Evolutionary conservation across 2,329 filamentous ascomycete species (phyloP).

Genomic region (Penicillium sp.): DNA sequence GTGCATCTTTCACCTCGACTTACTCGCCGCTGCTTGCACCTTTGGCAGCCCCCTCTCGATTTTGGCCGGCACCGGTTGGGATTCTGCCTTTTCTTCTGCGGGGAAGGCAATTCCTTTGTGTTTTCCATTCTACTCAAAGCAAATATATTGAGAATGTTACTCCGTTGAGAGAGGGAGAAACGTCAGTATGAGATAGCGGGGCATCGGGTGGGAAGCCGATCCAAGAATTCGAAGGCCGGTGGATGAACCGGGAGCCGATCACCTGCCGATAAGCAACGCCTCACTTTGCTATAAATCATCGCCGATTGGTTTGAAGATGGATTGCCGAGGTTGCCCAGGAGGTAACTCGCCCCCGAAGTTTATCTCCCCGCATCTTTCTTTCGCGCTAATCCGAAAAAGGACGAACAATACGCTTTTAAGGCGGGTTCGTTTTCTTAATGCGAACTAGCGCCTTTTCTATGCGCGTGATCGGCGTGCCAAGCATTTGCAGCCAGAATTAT

Average conservation of each 20-base stretch:
- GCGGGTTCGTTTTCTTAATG: background rate
- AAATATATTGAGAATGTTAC: background rate
- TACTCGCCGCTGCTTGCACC: conserved; percentile 22
- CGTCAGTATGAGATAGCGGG: background rate
- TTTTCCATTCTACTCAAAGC: background rate
- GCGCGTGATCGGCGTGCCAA: background rate
- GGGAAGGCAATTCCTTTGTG: background rate
- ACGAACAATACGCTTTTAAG: background rate
- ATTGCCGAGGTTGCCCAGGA: background rate
- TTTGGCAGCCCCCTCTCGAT: conserved; percentile 18
- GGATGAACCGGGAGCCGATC: conserved; percentile 4
- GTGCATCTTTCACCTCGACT: conserved; percentile 15
- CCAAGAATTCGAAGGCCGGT: background rate
- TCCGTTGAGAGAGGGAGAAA: background rate
- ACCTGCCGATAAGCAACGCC: conserved; percentile 4
- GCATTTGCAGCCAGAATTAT: background rate
- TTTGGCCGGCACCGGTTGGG: conserved; percentile 20
- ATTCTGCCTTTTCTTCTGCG: conserved; percentile 16
- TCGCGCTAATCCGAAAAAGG: background rate
- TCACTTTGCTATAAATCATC: background rate
- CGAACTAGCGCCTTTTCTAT: background rate
- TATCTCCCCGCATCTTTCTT: background rate
- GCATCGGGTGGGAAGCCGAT: conserved; percentile 5
- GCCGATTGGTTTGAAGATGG: background rate
- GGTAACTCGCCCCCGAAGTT: background rate